These are phyloP conservation scores for Tolypocladium pustulatum DNA, from an alignment of 2,329 filamentous ascomycete species.

Conservation along the genomic window DNA sequence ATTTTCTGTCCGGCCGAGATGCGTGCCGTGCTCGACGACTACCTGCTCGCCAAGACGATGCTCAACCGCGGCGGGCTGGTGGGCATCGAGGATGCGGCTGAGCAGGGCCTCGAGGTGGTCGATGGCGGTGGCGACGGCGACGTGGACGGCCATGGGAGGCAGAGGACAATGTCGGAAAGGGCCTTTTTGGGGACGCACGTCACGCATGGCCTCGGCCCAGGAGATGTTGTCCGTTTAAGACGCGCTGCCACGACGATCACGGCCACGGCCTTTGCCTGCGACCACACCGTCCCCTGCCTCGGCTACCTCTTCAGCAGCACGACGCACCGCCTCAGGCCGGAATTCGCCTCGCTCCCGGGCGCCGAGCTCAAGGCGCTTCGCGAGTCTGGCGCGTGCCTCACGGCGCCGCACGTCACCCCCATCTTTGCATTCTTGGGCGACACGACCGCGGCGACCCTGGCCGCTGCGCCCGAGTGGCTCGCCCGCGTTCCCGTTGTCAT, in stretches of 20 bases:
- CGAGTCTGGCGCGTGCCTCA: constrained; percentile 26
- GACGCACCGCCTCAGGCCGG: constrained; percentile 26
- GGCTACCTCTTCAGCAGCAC: constrained; percentile 34
- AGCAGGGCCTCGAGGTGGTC: constrained; percentile 4
- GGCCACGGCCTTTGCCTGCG: constrained; percentile 32
- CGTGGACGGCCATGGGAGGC: not conserved
- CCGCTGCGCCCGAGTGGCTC: constrained; percentile 28
- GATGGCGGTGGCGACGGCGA: constrained; percentile 8
- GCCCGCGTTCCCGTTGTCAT: constrained; percentile 31
- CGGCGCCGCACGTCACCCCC: constrained; percentile 24
- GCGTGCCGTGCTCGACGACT: constrained; percentile 26
- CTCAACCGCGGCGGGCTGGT: constrained; percentile 30
- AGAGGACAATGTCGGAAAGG: constrained; percentile 3
- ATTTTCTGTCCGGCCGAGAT: constrained; percentile 33
- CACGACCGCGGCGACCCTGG: constrained; percentile 29
- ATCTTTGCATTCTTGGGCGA: constrained; percentile 39
- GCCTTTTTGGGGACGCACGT: constrained; percentile 26
- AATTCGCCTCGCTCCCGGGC: constrained; percentile 24
- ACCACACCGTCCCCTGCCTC: constrained; percentile 35
- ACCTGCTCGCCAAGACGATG: constrained; percentile 27
- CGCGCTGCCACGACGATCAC: constrained; percentile 22
- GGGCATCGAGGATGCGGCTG: constrained; percentile 14
- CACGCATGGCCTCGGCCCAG: constrained; percentile 24
- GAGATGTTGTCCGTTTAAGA: constrained; percentile 28
- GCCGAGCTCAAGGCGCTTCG: constrained; percentile 27